Evolutionary conservation across 805 yeast species (phyloP).

Genomic region (Teunomyces stri): DNA sequence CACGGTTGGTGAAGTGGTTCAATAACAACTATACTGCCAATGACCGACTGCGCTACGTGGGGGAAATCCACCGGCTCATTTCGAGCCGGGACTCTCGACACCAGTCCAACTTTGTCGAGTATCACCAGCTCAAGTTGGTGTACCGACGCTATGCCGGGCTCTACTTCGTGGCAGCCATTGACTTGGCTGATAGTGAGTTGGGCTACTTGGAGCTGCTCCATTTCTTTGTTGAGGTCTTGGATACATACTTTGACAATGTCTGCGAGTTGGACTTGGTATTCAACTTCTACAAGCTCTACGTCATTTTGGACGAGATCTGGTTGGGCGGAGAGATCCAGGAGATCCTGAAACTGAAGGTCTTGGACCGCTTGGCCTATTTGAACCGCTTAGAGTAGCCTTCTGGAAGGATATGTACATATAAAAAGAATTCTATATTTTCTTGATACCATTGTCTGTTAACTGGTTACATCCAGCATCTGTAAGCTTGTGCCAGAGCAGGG

Average conservation of each 20-base stretch:
- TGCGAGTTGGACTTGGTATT: slow-evolving; percentile 93
- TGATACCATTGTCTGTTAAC: background rate
- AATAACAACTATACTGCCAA: slow-evolving; percentile 27
- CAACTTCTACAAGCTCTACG: slow-evolving; percentile 81
- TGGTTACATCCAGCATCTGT: background rate
- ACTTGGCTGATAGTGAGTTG: slow-evolving; percentile 76
- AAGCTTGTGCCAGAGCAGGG: slow-evolving; percentile 39
- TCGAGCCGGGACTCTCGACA: slow-evolving; percentile 80
- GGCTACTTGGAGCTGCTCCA: slow-evolving; percentile 82
- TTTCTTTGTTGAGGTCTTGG: slow-evolving; percentile 83
- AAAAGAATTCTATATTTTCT: background rate
- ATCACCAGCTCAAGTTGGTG: slow-evolving; percentile 58
- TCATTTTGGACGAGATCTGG: slow-evolving; percentile 81
- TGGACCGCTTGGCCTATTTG: slow-evolving; percentile 61
- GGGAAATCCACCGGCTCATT: slow-evolving; percentile 74
- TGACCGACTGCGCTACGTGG: slow-evolving; percentile 40
- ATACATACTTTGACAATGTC: slow-evolving; percentile 81
- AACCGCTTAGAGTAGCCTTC: slow-evolving; percentile 54
- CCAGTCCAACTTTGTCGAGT: slow-evolving; percentile 78
- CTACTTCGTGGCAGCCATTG: slow-evolving; percentile 82
- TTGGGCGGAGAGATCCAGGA: slow-evolving; percentile 90
- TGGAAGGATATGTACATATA: slow-evolving; percentile 1
- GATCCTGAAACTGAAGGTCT: slow-evolving; percentile 65
- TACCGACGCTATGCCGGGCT: slow-evolving; percentile 91
- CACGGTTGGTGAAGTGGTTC: slow-evolving; percentile 82